Conservation (phyloP, 495 filamentous ascomycete species). For the Melanomma pulvis-pyrius region DNA sequence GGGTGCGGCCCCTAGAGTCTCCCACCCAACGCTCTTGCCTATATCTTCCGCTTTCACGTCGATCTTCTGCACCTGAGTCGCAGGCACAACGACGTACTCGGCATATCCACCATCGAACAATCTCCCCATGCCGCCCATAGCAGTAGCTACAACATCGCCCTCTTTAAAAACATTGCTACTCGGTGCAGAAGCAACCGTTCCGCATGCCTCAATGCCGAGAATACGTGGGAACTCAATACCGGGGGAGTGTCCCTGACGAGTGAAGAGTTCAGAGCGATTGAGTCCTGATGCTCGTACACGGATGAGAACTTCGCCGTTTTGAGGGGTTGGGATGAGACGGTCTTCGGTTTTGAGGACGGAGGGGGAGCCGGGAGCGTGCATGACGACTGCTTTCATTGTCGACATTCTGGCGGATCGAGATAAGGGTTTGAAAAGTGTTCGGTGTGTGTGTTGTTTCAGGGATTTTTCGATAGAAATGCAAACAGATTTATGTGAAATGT, state of each 20-base stretch:
- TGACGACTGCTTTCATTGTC: constrained; percentile 44
- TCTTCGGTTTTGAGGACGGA: constrained; percentile 40
- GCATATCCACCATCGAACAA: constrained; percentile 59
- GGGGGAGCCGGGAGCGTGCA: constrained; percentile 37
- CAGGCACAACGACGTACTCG: constrained; percentile 55
- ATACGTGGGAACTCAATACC: constrained; percentile 52
- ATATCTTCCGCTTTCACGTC: constrained; percentile 39
- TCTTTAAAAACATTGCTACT: constrained; percentile 45
- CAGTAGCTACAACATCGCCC: constrained; percentile 53
- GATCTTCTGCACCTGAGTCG: constrained; percentile 50
- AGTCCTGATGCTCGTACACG: constrained; percentile 56
- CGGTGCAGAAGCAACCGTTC: constrained; percentile 50
- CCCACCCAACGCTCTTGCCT: constrained; percentile 42
- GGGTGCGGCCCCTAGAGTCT: constrained; percentile 53
- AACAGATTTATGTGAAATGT: too few species aligned
- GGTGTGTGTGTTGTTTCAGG: too few species aligned
- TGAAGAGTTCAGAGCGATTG: constrained; percentile 61
- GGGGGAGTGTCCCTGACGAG: constrained; percentile 55
- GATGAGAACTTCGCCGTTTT: constrained; percentile 52
- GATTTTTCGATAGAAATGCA: too few species aligned
- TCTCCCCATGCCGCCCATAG: constrained; percentile 58
- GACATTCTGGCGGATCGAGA: constrained; percentile 14
- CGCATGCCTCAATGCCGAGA: constrained; percentile 58
- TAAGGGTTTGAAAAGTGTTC: neutral
- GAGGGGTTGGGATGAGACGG: constrained; percentile 39